A percentile compares a stretch with the other conserved stretches of the same genome.
These are phyloP conservation scores for Cryptosporidium viatorum DNA, from an alignment of 169 alveolate genomes.

Conservation along the genomic window DNA sequence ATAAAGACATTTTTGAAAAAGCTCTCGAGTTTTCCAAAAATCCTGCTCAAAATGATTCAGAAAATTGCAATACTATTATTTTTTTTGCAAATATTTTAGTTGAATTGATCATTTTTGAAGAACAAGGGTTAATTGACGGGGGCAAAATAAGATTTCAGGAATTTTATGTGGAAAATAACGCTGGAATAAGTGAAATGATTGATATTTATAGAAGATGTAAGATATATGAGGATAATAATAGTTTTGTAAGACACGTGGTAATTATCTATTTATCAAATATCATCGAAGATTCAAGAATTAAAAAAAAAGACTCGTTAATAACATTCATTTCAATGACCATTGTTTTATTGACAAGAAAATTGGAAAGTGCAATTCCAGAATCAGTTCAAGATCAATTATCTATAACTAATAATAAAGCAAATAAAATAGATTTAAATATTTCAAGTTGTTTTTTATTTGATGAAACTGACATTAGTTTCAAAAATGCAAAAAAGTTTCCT, in stretches of 20 bases:
- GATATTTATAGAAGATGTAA: constrained; percentile 47
- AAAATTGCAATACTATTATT: neutral
- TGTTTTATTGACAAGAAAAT: constrained; percentile 68
- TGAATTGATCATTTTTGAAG: constrained; percentile 44
- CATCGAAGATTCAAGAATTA: constrained; percentile 43
- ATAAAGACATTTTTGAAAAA: neutral
- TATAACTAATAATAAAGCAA: neutral
- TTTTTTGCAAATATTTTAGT: constrained; percentile 16
- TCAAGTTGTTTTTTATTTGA: constrained; percentile 35
- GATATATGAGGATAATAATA: constrained; percentile 43
- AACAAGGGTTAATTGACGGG: constrained; percentile 51
- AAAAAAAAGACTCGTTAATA: constrained; percentile 44
- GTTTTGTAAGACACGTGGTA: constrained; percentile 36
- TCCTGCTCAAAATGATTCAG: neutral
- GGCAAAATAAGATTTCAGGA: constrained; percentile 31
- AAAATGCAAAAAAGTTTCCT: constrained; percentile 40
- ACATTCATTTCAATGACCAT: constrained; percentile 36
- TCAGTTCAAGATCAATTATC: neutral
- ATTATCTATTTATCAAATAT: constrained; percentile 58
- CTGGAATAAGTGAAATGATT: constrained; percentile 1
- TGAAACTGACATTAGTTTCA: constrained; percentile 6
- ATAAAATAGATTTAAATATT: constrained; percentile 12
- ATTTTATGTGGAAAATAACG: neutral
- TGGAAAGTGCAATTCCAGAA: constrained; percentile 39
- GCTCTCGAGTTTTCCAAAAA: neutral